These are phyloP conservation scores for Hylodesmum podocarpum DNA, from an alignment of 306 rosid genomes.

Conservation along the genomic window DNA sequence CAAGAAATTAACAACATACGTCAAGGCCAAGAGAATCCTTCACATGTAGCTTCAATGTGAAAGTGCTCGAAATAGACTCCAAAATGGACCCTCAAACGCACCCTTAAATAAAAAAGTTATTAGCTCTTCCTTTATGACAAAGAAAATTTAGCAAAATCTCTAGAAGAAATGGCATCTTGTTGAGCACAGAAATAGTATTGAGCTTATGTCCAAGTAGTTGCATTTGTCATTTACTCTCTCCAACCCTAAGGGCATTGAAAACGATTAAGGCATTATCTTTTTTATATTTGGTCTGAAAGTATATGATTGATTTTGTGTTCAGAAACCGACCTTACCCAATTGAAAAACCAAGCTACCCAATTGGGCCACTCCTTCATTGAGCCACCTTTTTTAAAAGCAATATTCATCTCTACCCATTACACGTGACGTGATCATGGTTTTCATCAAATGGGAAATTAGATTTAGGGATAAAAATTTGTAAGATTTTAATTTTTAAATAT, in stretches of 20 bases:
- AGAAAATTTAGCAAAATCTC: background rate
- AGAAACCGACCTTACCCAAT: background rate
- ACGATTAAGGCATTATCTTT: background rate
- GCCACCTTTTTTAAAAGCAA: background rate
- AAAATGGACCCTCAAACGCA: background rate
- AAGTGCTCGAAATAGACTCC: constrained; percentile 14
- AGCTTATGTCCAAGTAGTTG: background rate
- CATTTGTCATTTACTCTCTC: background rate
- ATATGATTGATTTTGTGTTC: background rate
- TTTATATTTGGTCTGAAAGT: background rate
- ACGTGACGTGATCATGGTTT: background rate
- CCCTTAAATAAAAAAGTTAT: background rate
- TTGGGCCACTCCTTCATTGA: constrained; percentile 8
- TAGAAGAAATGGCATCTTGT: background rate
- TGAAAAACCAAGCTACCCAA: background rate
- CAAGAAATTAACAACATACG: constrained; percentile 24
- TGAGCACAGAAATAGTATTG: background rate
- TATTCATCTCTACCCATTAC: background rate
- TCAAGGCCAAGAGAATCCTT: constrained; percentile 19
- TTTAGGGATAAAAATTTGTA: too few species aligned
- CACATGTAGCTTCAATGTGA: constrained; percentile 19
- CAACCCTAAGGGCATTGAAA: background rate
- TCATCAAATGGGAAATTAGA: constrained; percentile 27
- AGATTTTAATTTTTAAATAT: too few species aligned
- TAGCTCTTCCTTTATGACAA: background rate